Evolutionary conservation across 163 green algal species (phyloP), one percentile per base, ranked within the genome.

Genomic region (Picocystis sp.): DNA sequence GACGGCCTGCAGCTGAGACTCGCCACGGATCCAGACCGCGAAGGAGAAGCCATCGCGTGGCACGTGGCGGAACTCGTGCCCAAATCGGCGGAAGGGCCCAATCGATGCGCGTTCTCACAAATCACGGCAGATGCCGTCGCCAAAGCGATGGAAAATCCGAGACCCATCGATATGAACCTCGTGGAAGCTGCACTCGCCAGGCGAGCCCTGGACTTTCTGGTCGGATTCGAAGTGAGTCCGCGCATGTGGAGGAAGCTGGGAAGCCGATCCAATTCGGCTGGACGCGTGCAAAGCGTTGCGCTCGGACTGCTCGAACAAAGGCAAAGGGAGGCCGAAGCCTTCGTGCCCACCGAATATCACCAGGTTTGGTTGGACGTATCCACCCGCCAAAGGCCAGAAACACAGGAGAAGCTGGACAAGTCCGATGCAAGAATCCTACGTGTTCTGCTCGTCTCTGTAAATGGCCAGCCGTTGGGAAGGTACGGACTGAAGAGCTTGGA

Each of bases 41-140:
- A 92, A 63, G 88, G 88, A 3, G 88, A 97, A 73, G 88, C 84
- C 56, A 97, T 97, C 45, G 74, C 75, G 24, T 97, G 88, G 88
- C 88, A 97, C 67, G 48, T 97, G 0, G 17, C 17, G 17, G 17
- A 19, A 19, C 17, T 19, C 17, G 17, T 19, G 17, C 17, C 17
- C 17, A 19, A 19, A 0, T 19, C 17, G 17, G 17, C 17, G 17
- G 17, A 19, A 19, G 17, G 17, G 0, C 17, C 17, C 17, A 19
- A 19, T 19, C 17, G 17, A 19, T 19, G 17, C 17, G 17, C 17
- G 17, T 19, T 19, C 17, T 0, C 17, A 19, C 17, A 19, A 19
- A 19, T 19, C 17, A 19, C 17, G 45, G 56, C 50, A 56, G 49
- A n/a, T 15, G 85, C 85, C 0, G 66, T 95, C 13, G 23, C 61